Percentiles rank a stretch among this genome's conserved stretches.
Conservation (phyloP, 1,284 basidiomycete genomes). For the Ustanciosporium gigantosporum region DNA sequence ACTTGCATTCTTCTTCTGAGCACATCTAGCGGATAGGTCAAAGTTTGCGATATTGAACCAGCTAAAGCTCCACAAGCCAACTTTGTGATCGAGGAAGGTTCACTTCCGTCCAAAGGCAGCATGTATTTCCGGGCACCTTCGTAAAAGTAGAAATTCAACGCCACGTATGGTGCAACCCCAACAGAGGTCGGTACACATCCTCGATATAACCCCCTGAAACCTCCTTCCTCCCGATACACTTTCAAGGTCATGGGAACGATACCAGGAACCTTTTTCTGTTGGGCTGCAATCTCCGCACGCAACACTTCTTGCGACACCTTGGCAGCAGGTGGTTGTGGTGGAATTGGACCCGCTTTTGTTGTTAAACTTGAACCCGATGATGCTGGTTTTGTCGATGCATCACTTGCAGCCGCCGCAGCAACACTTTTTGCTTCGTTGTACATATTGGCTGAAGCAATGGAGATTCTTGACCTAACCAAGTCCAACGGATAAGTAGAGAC, state of each 20-base stretch:
- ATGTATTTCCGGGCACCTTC: slow-evolving; percentile 55
- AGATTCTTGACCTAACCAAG: slow-evolving; percentile 86
- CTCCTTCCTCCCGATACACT: slow-evolving; percentile 87
- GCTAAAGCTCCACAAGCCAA: slow-evolving; percentile 65
- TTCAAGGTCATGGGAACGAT: slow-evolving; percentile 86
- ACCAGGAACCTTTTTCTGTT: slow-evolving; percentile 65
- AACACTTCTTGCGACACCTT: slow-evolving; percentile 12
- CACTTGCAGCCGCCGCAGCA: not conserved
- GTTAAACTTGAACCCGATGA: no score
- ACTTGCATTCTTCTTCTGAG: slow-evolving; percentile 94
- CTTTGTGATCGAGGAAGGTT: slow-evolving; percentile 48
- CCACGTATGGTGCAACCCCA: slow-evolving; percentile 88
- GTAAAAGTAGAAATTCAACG: slow-evolving; percentile 59
- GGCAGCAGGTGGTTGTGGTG: not conserved
- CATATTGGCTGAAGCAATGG: slow-evolving; percentile 69
- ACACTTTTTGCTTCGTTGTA: slow-evolving; percentile 43
- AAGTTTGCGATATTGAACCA: slow-evolving; percentile 79
- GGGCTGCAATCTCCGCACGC: slow-evolving; percentile 11
- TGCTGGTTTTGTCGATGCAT: not conserved
- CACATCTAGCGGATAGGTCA: slow-evolving; percentile 96
- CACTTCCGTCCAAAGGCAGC: slow-evolving; percentile 44
- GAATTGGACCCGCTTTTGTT: not conserved
- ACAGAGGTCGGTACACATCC: slow-evolving; percentile 84
- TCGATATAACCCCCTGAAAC: slow-evolving; percentile 80
- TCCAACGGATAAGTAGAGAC: slow-evolving; percentile 91